Percentiles rank a stretch among this genome's conserved stretches.
Evolutionary conservation across 495 filamentous ascomycete species (phyloP).

Genomic region (Thermothielavioides terrestris): DNA sequence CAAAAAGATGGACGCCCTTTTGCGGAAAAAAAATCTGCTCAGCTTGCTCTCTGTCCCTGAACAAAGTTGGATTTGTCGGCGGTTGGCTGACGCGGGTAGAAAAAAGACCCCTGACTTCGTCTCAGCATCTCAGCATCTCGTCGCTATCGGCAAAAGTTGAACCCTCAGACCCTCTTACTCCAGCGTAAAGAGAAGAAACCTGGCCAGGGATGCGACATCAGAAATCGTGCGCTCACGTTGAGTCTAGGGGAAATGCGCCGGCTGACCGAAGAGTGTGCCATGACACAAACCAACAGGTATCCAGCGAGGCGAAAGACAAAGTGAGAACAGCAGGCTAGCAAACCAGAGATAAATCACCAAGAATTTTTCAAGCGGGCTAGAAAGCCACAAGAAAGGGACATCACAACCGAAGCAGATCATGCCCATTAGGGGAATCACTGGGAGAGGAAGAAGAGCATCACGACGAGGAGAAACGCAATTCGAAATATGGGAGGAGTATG

Average conservation of each 20-base stretch:
- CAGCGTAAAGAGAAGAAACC: background rate
- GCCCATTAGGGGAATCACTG: slow-evolving; percentile 17
- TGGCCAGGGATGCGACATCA: slow-evolving; percentile 2
- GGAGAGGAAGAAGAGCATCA: slow-evolving; percentile 10
- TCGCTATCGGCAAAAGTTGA: no score
- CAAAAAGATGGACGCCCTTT: background rate
- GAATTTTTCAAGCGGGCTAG: slow-evolving; percentile 15
- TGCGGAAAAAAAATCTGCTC: background rate
- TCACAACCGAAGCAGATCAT: slow-evolving; percentile 12
- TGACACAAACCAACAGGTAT: slow-evolving; percentile 19
- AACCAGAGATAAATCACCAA: slow-evolving; percentile 21
- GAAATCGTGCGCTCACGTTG: slow-evolving; percentile 18
- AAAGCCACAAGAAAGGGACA: slow-evolving; percentile 21
- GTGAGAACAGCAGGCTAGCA: slow-evolving; percentile 2
- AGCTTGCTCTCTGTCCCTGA: background rate
- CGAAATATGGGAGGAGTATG: no score
- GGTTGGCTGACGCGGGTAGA: background rate
- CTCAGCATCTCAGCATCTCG: no score
- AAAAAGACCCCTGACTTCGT: background rate
- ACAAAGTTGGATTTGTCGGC: background rate
- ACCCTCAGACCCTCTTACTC: background rate
- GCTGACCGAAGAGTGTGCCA: slow-evolving; percentile 11
- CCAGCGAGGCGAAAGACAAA: slow-evolving; percentile 17
- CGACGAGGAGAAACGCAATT: slow-evolving; percentile 6
- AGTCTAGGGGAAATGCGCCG: slow-evolving; percentile 2